Conservation (phyloP, 1,284 basidiomycete species). For the Sporisorium reilianum region DNA sequence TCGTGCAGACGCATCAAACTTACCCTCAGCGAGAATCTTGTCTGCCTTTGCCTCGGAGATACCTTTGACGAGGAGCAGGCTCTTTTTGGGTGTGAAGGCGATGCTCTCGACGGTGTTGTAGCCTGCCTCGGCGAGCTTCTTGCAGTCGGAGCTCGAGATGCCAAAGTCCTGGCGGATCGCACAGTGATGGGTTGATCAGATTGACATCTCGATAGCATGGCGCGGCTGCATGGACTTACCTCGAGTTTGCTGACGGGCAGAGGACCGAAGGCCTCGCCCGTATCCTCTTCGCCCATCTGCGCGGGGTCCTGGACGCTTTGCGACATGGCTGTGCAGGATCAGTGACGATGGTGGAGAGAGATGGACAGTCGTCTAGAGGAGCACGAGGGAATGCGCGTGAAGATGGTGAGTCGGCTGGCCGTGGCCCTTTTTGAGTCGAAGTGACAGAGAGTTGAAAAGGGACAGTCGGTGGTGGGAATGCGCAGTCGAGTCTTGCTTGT, state of each 20-base stretch:
- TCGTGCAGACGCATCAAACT: conserved; percentile 51
- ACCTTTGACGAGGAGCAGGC: conserved; percentile 89
- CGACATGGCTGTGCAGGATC: conserved; percentile 22
- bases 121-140: conserved; percentile 94
- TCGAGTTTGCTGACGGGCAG: conserved; percentile 62
- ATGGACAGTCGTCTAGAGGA: background rate
- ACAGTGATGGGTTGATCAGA: background rate
- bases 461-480: background rate
- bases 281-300: conserved; percentile 46
- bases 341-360: background rate
- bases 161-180: conserved; percentile 77
- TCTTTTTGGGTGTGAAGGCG: conserved; percentile 97
- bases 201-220: background rate
- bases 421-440: background rate
- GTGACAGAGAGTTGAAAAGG: background rate
- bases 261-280: conserved; percentile 57
- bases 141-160: conserved; percentile 89
- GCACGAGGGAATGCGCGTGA: background rate
- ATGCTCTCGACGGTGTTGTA: conserved; percentile 94
- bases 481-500: background rate
- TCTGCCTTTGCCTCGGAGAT: conserved; percentile 98
- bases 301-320: conserved; percentile 37
- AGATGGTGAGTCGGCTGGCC: too few species aligned
- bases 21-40: conserved; percentile 92
- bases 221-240: conserved; percentile 20